Percentiles rank a stretch among this genome's conserved stretches.
Conservation (phyloP, 2,329 filamentous ascomycete species). For the Aureobasidium musti region DNA sequence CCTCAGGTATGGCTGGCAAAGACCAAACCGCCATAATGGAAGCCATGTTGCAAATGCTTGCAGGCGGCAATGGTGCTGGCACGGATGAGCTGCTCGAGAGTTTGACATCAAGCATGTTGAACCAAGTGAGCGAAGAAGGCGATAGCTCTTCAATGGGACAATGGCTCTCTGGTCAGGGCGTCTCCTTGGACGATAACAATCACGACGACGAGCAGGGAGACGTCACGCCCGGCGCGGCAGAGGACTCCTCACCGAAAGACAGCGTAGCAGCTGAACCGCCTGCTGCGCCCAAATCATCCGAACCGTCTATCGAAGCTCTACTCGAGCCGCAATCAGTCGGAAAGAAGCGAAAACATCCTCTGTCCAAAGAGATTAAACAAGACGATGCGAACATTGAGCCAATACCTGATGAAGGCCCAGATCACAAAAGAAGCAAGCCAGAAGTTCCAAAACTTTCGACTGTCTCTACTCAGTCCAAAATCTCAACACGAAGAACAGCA, state of each 20-base stretch:
- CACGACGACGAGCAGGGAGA: conserved; percentile 37
- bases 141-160: conserved; percentile 37
- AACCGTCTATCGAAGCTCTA: not conserved
- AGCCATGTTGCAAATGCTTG: conserved; percentile 50
- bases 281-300: conserved; percentile 3
- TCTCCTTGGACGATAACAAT: conserved; percentile 33
- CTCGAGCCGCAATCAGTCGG: conserved; percentile 4
- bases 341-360: conserved; percentile 22
- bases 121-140: conserved; percentile 38
- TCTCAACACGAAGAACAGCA: not conserved
- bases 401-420: not conserved
- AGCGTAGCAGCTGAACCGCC: conserved; percentile 24
- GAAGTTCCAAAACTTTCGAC: not conserved
- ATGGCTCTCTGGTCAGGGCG: conserved; percentile 41
- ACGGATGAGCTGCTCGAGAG: conserved; percentile 48
- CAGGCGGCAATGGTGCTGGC: conserved; percentile 41
- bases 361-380: conserved; percentile 1
- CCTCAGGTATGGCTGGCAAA: conserved; percentile 42
- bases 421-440: conserved; percentile 8
- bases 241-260: conserved; percentile 15
- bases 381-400: not conserved
- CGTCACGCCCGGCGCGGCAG: not conserved
- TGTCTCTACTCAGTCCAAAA: not conserved
- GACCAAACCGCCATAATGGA: conserved; percentile 48
- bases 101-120: conserved; percentile 48